Base-by-base conservation (phyloP, 2,329 filamentous ascomycete species). In the Penicillium sp. region DNA sequence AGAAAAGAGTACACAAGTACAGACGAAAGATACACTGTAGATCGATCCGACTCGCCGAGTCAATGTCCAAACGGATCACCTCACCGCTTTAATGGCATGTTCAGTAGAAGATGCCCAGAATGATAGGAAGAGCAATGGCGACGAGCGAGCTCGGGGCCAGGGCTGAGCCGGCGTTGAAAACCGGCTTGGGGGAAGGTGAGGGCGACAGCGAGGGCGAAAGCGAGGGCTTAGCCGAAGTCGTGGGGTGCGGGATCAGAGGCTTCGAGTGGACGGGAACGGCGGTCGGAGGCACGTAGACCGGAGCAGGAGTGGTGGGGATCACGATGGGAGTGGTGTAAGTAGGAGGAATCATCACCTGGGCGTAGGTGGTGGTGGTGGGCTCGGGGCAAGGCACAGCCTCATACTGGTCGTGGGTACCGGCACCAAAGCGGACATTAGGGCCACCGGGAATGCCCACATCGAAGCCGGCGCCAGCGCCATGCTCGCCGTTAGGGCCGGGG, bases 161-260 rank as follows among this genome's bases (percentile, higher is more conserved):
- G 13, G 57, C 27, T 0, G 57, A 56, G 12, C 51, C 59, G n/a
- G 56, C 56, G 31, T 61, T 61, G 58, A 53, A 61, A 18, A 46
- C 47, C 2, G 59, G 54, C 41, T 39, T 35, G 0, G 40, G 7
- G 6, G 52, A 38, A 44, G 40, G 37, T 12, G 20, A 13, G 10
- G 37, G 23, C 37, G 20, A 24, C 3, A 4, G 7, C 7, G 33
- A 8, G 25, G 23, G 32, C 46, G 23, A 35, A 5, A 42, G 20
- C 6, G 31, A 41, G 15, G 46, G 28, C n/a, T 48, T 52, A 27
- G 52, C 37, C 4, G 55, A 50, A 6, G 53, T 54, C 4, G 47
- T 54, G 12, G 51, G 45, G 44, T 40, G 52, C 28, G 37, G 52
- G 48, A 61, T 58, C 42, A 53, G 50, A 38, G 60, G 57, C 5